Evolutionary conservation across 129 eudicot species (phyloP).

Genomic region (Solidago caesia): DNA sequence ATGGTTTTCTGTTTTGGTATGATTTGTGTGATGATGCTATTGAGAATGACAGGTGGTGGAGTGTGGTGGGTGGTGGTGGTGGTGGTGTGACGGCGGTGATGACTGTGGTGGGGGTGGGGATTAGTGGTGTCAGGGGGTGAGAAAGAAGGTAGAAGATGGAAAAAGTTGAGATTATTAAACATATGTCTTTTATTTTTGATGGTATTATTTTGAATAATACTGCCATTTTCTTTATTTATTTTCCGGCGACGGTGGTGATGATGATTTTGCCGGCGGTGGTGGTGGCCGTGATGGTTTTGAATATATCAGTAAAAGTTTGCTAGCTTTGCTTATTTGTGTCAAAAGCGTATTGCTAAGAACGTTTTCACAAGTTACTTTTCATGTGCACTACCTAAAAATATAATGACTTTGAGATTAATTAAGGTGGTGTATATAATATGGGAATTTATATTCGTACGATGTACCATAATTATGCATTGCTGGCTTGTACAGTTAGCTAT

Average conservation of each 20-base stretch:
- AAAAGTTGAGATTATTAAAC: slow-evolving; percentile 42
- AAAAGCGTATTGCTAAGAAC: slow-evolving; percentile 1
- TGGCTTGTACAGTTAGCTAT: too few relatives aligned
- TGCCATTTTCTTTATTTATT: slow-evolving; percentile 13
- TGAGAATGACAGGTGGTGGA: slow-evolving; percentile 64
- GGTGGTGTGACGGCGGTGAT: slow-evolving; percentile 23
- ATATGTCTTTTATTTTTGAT: slow-evolving; percentile 43
- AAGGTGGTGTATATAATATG: too few relatives aligned
- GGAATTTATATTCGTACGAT: too few relatives aligned
- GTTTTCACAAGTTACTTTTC: slow-evolving; percentile 10
- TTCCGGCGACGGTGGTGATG: background rate
- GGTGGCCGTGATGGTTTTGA: background rate
- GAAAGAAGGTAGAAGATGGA: slow-evolving; percentile 43
- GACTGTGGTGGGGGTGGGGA: slow-evolving; percentile 26
- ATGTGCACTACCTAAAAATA: slow-evolving; percentile 18
- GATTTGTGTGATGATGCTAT: slow-evolving; percentile 57
- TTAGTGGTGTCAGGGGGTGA: slow-evolving; percentile 37
- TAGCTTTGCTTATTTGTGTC: slow-evolving; percentile 31
- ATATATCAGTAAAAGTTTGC: too few relatives aligned
- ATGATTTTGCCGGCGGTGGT: background rate
- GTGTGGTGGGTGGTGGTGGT: slow-evolving; percentile 32
- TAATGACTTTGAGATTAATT: background rate
- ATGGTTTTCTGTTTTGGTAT: slow-evolving; percentile 48
- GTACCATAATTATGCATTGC: too few relatives aligned
- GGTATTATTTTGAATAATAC: slow-evolving; percentile 28